A percentile compares a stretch with the other conserved stretches of the same genome.
These are phyloP conservation scores for Neofusicoccum kwambonambiense DNA, from an alignment of 2,329 filamentous ascomycete genomes.

Conservation along the genomic window DNA sequence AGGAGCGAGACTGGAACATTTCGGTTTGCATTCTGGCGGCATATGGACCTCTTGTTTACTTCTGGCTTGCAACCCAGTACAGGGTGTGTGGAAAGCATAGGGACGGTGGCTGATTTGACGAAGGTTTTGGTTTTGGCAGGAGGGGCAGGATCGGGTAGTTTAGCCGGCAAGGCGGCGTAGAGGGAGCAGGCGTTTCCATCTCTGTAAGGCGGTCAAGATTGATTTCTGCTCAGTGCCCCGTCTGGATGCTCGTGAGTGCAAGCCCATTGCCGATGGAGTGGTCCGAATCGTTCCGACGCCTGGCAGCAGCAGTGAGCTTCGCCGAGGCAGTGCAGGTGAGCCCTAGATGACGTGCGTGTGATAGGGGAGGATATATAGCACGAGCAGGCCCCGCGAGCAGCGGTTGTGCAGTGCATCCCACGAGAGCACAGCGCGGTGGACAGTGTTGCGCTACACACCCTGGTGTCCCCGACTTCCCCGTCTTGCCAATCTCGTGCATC, in stretches of 20 bases:
- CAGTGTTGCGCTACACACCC: neutral
- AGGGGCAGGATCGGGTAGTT: neutral
- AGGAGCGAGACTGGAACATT: slow-evolving; percentile 11
- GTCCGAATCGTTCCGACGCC: slow-evolving; percentile 11
- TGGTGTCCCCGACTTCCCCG: neutral
- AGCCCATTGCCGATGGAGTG: neutral
- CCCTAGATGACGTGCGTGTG: slow-evolving; percentile 5
- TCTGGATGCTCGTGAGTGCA: neutral
- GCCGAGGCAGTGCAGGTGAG: neutral
- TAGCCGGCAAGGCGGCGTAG: slow-evolving; percentile 14
- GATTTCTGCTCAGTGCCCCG: slow-evolving; percentile 1
- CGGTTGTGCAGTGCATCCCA: neutral
- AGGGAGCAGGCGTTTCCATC: slow-evolving; percentile 16
- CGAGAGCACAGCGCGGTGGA: neutral
- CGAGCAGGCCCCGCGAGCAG: neutral
- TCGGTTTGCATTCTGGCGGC: slow-evolving; percentile 14
- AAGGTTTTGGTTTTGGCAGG: slow-evolving; percentile 5
- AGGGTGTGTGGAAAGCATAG: slow-evolving; percentile 2
- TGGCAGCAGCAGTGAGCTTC: slow-evolving; percentile 9
- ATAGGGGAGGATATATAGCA: neutral
- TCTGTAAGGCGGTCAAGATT: slow-evolving; percentile 16
- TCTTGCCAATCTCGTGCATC: slow-evolving; percentile 8
- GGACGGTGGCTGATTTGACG: slow-evolving; percentile 9
- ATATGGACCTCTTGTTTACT: slow-evolving; percentile 5
- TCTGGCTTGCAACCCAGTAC: neutral